phyloP scores from a whole-genome alignment of 2,329 filamentous ascomycete genomes.

The Shiraia bambusicola region DNA sequence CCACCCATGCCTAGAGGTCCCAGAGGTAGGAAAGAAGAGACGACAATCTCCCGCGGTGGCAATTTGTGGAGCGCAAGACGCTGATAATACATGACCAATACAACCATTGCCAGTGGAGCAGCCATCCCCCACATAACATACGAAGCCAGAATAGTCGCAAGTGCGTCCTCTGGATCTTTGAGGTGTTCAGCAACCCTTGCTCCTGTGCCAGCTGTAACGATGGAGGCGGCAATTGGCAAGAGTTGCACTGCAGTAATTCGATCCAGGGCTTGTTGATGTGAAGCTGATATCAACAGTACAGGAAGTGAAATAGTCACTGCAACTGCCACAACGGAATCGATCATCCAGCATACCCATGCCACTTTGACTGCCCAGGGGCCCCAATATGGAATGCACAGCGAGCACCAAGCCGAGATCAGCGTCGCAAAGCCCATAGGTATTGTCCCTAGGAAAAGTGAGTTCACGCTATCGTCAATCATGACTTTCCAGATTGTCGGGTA shows the following conservation, averaged over 20 bases:
- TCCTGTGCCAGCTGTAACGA: slow-evolving; percentile 66
- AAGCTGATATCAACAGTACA: slow-evolving; percentile 56
- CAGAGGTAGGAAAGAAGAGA: slow-evolving; percentile 67
- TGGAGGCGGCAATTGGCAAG: slow-evolving; percentile 65
- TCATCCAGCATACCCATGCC: slow-evolving; percentile 54
- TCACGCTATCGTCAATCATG: slow-evolving; percentile 67
- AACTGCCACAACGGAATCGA: slow-evolving; percentile 50
- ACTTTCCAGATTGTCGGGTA: slow-evolving; percentile 66
- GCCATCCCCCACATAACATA: slow-evolving; percentile 72
- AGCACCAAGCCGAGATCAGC: slow-evolving; percentile 65
- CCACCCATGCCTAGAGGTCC: slow-evolving; percentile 68
- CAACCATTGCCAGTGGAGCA: slow-evolving; percentile 60
- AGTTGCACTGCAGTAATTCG: slow-evolving; percentile 65
- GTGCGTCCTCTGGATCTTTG: slow-evolving; percentile 55
- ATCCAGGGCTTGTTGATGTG: slow-evolving; percentile 32
- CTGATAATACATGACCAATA: slow-evolving; percentile 69
- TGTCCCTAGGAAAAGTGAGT: slow-evolving; percentile 68
- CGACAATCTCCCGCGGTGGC: slow-evolving; percentile 66
- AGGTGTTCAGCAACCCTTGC: slow-evolving; percentile 65
- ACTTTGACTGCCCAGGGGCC: slow-evolving; percentile 55
- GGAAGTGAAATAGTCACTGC: slow-evolving; percentile 50
- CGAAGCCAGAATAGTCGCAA: slow-evolving; percentile 63
- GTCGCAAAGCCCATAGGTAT: slow-evolving; percentile 70
- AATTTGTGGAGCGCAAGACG: slow-evolving; percentile 67
- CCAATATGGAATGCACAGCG: slow-evolving; percentile 63